Base-by-base conservation (phyloP, 495 filamentous ascomycete species). In the Bathelium albidoporum region DNA sequence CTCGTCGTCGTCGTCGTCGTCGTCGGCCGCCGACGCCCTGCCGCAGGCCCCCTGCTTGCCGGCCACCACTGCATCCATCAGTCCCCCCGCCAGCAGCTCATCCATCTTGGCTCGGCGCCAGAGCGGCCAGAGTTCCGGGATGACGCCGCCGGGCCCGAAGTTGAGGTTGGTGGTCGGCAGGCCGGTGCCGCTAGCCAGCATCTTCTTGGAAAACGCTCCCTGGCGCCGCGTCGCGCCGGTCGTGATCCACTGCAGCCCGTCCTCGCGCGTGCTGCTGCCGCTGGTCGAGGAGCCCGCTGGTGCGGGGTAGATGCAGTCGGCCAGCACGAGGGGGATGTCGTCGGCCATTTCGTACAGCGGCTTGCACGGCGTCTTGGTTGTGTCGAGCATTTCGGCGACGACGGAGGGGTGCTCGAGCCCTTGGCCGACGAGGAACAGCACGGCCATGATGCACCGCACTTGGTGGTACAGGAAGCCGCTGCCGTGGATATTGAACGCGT, bases 401-500 rank as follows among this genome's bases (percentile, higher is more conserved):
- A 97, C 70, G 0, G 81, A 81, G 3, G 91, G 88, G 24, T 78
- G 70, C 70, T 98, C 94, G 5, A 96, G 80, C 0, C 90, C 87
- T 75, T 97, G 95, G 12, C 89, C 94, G n/a, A 98, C 82, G 10
- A 90, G 74, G 75, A 98, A 97, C 32, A 98, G 76, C 18, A 97
- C 80, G 22, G 85, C 81, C 16, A 92, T 84, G 85, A 98, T 93
- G 77, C 90, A 88, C 18, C 94, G 85, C 65, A 98, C 95, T 75
- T 98, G 94, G 73, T 98, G 95, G 93, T 93, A 98, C 53, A 98
- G 77, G 73, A 98, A 98, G 9, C 90, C 95, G n/a, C 88, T 88
- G 18, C 94, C 94, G 58, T 90, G 82, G 36, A 98, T 80, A 26
- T 84, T 84, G 72, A 97, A 91, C 60, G 87, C 85, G 76, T 95